Evolutionary conservation across 345 rosid genomes (phyloP), one percentile per base, ranked within the genome.

Genomic region (Gossypium mustelinum): DNA sequence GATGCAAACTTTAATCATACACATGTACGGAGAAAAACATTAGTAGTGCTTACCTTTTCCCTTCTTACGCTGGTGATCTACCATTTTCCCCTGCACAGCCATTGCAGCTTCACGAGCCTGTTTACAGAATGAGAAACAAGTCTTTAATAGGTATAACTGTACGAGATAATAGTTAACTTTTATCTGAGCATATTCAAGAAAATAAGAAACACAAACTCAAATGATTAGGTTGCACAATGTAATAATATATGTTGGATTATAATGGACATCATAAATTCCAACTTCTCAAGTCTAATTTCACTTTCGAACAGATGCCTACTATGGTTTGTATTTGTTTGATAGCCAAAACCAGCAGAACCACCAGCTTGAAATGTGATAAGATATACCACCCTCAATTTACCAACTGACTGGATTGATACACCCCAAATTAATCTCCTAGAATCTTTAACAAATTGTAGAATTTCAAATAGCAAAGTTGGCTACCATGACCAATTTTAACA

Each of bases 21-120:
- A 22, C 8, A 25, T 4, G 3, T 24, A 25, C 0, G 9, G 43
- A 24, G 22, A 8, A 48, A 8, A 68, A 13, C 3, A 20, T 14
- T 16, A 25, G 44, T 16, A 65, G 18, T 41, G 76, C 83, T 71
- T 55, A 96, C 99, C 98, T 96, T 87, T 96, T 82, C 98, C 86
- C 83, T 89, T 93, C 87, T 86, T 89, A 22, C 98, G 98, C 83
- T 96, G 99, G 60, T 74, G 89, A 81, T 96, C 99, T 62, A 96
- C 97, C 79, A 85, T 82, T 82, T 96, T 92, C 50, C 98, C 97
- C 80, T 92, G 98, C 61, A 83, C 89, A 41, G 88, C 87, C 85
- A 92, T 90, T 78, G 88, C 92, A 77, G 89, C 98, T 75, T 96
- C 99, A 51, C 98, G 98, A 78, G 95, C 97, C 99, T 96, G 90